phyloP scores from a whole-genome alignment of 2,329 filamentous ascomycete species.

The Verticillium dahliae region DNA sequence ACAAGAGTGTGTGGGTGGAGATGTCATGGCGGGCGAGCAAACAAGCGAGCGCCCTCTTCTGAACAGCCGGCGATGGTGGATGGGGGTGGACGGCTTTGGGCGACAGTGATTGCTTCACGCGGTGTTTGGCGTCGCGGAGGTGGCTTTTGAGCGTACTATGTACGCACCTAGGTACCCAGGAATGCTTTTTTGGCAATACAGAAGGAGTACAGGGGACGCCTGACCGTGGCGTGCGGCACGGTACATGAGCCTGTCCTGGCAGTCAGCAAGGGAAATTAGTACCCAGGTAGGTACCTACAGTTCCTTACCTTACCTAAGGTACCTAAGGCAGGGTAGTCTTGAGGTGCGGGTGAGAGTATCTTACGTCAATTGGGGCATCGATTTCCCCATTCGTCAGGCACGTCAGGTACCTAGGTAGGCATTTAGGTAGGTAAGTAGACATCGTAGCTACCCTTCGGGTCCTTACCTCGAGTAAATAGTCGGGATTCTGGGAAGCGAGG shows the following conservation, averaged over 20 bases:
- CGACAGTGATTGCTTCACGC: not conserved
- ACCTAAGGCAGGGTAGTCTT: too few species aligned
- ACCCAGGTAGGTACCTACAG: too few species aligned
- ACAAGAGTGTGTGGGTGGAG: not conserved
- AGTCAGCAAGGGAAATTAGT: not conserved
- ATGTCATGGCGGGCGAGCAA: not conserved
- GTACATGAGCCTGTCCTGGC: not conserved
- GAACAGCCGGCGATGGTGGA: not conserved
- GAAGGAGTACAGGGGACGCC: not conserved
- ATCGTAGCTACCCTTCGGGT: too few species aligned
- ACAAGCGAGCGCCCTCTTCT: not conserved
- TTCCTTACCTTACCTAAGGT: not conserved
- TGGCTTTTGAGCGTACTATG: not conserved
- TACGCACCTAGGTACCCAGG: too few species aligned
- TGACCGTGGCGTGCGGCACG: not conserved
- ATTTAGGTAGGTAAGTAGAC: too few species aligned
- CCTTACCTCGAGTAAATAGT: too few species aligned
- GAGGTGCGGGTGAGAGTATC: too few species aligned
- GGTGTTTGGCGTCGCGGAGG: not conserved
- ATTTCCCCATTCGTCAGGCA: too few species aligned
- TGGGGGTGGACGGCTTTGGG: not conserved
- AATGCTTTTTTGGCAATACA: not conserved
- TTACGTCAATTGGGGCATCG: too few species aligned
- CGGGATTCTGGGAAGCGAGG: not conserved
- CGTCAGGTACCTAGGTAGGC: too few species aligned